Evolutionary conservation across 1,139 yeast species (phyloP).

Genomic region (Candida smagusa): DNA sequence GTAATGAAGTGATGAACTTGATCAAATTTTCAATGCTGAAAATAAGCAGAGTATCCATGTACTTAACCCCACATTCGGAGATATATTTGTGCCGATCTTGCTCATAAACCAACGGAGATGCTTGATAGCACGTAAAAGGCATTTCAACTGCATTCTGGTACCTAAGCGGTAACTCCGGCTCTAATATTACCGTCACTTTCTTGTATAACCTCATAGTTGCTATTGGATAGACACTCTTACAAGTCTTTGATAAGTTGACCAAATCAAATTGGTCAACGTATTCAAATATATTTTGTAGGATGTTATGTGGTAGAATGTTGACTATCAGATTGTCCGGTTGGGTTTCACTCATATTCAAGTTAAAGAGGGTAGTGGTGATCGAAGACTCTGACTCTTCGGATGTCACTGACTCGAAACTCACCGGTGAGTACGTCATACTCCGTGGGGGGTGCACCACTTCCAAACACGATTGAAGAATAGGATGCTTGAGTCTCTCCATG

Average conservation of each 20-base stretch:
- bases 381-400: no score
- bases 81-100: slow-evolving; percentile 14
- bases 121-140: slow-evolving; percentile 4
- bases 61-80: slow-evolving; percentile 27
- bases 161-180: slow-evolving; percentile 27
- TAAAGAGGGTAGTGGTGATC: no score
- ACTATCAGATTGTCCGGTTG: slow-evolving; percentile 10
- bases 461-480: slow-evolving; percentile 3
- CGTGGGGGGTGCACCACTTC: no score
- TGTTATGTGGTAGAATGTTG: slow-evolving; percentile 11
- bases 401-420: no score
- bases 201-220: slow-evolving; percentile 28
- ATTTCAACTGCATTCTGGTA: slow-evolving; percentile 6
- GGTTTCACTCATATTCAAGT: neutral
- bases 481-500: neutral
- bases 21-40: slow-evolving; percentile 17
- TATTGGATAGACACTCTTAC: slow-evolving; percentile 20
- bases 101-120: no score
- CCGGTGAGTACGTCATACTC: no score
- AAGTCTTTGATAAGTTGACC: slow-evolving; percentile 23
- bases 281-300: slow-evolving; percentile 14
- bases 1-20: slow-evolving; percentile 20
- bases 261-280: slow-evolving; percentile 35
- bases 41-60: slow-evolving; percentile 33
- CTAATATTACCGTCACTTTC: slow-evolving; percentile 30